A percentile compares a stretch with the other conserved stretches of the same genome.
These are phyloP conservation scores for Euphorbia neoarborescens DNA, from an alignment of 441 rosid genomes.

Conservation along the genomic window DNA sequence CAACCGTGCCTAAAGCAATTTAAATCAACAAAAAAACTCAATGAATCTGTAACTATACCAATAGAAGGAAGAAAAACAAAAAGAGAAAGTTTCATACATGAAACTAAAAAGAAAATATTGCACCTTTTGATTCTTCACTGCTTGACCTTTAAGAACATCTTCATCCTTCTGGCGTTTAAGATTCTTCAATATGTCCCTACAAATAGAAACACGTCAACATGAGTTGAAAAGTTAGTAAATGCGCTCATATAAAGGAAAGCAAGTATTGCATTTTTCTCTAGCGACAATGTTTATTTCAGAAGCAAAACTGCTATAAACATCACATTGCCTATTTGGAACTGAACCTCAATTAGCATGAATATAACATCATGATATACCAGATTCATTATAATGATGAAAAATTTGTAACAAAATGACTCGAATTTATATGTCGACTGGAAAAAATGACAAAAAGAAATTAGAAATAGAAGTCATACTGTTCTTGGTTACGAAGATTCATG, in stretches of 20 bases:
- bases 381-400: background rate
- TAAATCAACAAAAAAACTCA: background rate
- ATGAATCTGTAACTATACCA: background rate
- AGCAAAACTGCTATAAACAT: background rate
- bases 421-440: background rate
- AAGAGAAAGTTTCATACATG: background rate
- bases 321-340: background rate
- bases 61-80: background rate
- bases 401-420: background rate
- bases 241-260: background rate
- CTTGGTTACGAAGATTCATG: slow-evolving; percentile 53
- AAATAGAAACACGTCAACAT: slow-evolving; percentile 1
- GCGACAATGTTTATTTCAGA: background rate
- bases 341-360: background rate
- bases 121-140: slow-evolving; percentile 91
- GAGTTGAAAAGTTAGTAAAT: background rate
- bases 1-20: background rate
- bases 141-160: slow-evolving; percentile 79
- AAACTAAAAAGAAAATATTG: background rate
- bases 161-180: slow-evolving; percentile 71
- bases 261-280: background rate
- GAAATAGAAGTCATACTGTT: slow-evolving; percentile 45
- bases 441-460: background rate
- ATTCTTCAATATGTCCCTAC: slow-evolving; percentile 59
- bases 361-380: background rate